phyloP scores from a whole-genome alignment of 2,329 filamentous ascomycete genomes.

The Aspergillus sp. region DNA sequence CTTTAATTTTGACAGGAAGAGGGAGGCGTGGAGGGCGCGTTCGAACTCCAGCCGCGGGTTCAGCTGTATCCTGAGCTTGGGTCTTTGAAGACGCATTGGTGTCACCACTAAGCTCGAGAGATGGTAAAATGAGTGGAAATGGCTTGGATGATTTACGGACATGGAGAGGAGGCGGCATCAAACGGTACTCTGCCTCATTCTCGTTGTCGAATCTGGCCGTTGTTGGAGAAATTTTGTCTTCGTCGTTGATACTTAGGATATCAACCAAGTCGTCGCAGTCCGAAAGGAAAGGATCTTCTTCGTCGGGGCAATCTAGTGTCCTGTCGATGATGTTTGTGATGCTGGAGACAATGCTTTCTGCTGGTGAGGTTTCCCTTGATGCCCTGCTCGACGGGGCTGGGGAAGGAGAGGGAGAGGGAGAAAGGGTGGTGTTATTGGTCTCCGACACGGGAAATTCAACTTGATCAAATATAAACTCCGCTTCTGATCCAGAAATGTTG shows the following conservation, averaged over 20 bases:
- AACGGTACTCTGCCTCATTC: not conserved
- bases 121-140: not conserved
- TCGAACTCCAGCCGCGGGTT: not conserved
- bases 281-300: conserved; percentile 29
- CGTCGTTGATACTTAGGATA: not conserved
- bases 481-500: not conserved
- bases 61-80: not conserved
- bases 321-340: conserved; percentile 31
- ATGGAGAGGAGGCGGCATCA: conserved; percentile 12
- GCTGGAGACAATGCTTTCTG: conserved; percentile 20
- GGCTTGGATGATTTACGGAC: conserved; percentile 6
- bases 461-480: not conserved
- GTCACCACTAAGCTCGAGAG: not conserved
- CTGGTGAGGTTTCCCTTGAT: conserved; percentile 9
- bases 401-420: not conserved
- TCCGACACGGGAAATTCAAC: conserved; percentile 11
- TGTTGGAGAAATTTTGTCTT: not conserved
- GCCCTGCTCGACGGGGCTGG: not conserved
- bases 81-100: not conserved
- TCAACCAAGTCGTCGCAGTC: conserved; percentile 10
- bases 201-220: not conserved
- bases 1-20: conserved; percentile 19
- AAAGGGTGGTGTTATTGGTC: not conserved
- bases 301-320: conserved; percentile 14
- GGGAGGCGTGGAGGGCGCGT: conserved; percentile 18